A percentile compares a stretch with the other conserved stretches of the same genome.
Conservation (phyloP, 331 rosid species). For the Pyrus hybrid region DNA sequence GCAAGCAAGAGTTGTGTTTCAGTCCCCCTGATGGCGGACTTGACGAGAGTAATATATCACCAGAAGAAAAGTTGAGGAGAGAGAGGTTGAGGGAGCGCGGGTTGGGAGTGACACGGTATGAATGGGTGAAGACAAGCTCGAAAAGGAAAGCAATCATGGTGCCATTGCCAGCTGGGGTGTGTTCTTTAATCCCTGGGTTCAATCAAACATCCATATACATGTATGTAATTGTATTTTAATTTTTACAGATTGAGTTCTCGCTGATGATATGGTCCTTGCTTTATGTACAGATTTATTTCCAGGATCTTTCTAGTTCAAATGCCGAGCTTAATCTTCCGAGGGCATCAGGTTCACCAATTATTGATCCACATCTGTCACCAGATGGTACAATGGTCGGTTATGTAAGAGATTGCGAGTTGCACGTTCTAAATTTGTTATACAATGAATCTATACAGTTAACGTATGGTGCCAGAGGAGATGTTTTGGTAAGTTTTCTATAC, state of each 20-base stretch:
- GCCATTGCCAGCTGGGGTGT: constrained; percentile 98
- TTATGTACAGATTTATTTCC: constrained; percentile 66
- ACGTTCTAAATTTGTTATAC: constrained; percentile 51
- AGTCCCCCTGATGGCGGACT: constrained; percentile 91
- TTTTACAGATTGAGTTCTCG: not conserved
- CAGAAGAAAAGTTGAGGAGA: constrained; percentile 91
- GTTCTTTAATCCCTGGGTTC: constrained; percentile 23
- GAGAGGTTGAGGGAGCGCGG: constrained; percentile 97
- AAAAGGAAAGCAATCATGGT: constrained; percentile 67
- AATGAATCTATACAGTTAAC: constrained; percentile 75
- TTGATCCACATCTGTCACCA: constrained; percentile 90
- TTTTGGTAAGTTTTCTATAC: constrained; percentile 41
- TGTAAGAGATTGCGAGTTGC: constrained; percentile 68
- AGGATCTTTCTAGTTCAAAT: constrained; percentile 49
- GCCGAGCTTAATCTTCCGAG: constrained; percentile 75
- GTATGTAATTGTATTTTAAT: not conserved
- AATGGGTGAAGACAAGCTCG: constrained; percentile 81
- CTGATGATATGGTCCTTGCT: constrained; percentile 18
- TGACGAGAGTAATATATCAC: constrained; percentile 77
- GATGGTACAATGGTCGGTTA: constrained; percentile 78
- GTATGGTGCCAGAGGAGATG: constrained; percentile 50
- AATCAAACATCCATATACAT: not conserved
- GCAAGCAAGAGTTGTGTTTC: constrained; percentile 55
- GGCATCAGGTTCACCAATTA: constrained; percentile 52
- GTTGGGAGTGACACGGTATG: constrained; percentile 88